Evolutionary conservation across 2,329 filamentous ascomycete species (phyloP), one percentile per base, ranked within the genome.

Genomic region (Camillea tinctor): DNA sequence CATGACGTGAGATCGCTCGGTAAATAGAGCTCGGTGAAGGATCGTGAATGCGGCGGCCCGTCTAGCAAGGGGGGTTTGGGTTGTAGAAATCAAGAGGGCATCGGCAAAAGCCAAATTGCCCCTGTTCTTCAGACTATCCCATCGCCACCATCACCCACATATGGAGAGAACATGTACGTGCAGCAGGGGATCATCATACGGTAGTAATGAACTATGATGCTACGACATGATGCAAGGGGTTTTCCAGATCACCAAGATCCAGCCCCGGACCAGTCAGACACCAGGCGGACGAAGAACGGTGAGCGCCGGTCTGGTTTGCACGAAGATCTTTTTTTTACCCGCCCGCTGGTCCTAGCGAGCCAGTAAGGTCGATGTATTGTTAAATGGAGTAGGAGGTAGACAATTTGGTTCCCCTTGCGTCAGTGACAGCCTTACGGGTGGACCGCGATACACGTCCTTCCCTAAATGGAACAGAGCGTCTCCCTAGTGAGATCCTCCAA

Each of bases 1-100:
- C 60, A 64, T 66, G 63, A 67, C 62, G 65, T 66, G 64, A 64
- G 65, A 66, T 64, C 55, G 22, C 56, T 64, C 62, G 64, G 62
- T 50, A 48, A 21, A 61, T 64, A 57, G 55, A 63, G 24, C 55
- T 59, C 52, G 59, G 58, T 60, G 56, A 55, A 64, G 56, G 49
- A 53, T 26, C 22, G 19, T 40, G 59, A 44, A 63, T 51, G 56
- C 52, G 60, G 60, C 56, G 57, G 60, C n/a, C 57, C 55, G 60
- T 54, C 26, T 54, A 63, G 60, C 49, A 24, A 17, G 13, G 54
- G 50, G 50, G 56, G 44, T 50, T 53, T 2, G 36, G 6, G 26
- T 30, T 30, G n/a, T n/a, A 30, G 26, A 30, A 30, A 44, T n/a
- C n/a, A n/a, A 44, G n/a, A n/a, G 36, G n/a, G n/a, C 36, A 44